A percentile compares a stretch with the other conserved stretches of the same genome.
Conservation (phyloP, 129 eudicot genomes). For the Sambucus nigra region DNA sequence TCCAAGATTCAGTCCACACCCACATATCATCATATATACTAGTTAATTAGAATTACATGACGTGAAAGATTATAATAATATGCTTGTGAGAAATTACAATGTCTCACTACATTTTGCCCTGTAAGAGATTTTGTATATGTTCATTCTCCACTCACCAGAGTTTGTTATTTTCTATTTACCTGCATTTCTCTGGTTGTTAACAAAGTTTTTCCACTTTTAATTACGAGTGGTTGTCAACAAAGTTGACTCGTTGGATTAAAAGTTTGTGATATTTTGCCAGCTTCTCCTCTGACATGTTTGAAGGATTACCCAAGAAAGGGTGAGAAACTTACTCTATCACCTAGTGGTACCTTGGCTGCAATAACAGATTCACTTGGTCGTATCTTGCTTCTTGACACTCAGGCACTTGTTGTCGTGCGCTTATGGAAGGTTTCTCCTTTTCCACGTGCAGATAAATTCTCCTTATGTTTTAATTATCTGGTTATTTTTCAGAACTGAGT, state of each 20-base stretch:
- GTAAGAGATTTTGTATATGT: background rate
- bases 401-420: slow-evolving; percentile 95
- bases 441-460: background rate
- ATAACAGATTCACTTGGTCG: slow-evolving; percentile 97
- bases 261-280: slow-evolving; percentile 30
- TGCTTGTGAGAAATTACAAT: too few relatives aligned
- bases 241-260: slow-evolving; percentile 1
- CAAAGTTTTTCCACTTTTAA: too few relatives aligned
- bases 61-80: too few relatives aligned
- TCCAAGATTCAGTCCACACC: too few relatives aligned
- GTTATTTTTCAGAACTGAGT: background rate
- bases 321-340: slow-evolving; percentile 89
- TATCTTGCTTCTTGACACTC: slow-evolving; percentile 83
- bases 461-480: background rate
- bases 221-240: background rate
- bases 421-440: slow-evolving; percentile 74
- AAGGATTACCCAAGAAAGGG: slow-evolving; percentile 96
- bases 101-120: too few relatives aligned
- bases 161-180: background rate
- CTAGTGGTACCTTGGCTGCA: slow-evolving; percentile 97
- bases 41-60: too few relatives aligned
- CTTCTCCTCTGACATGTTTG: slow-evolving; percentile 77
- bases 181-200: background rate
- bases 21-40: too few relatives aligned
- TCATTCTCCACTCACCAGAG: background rate